phyloP scores from a whole-genome alignment of 2,329 filamentous ascomycete genomes.

The Metarhizium sp. region DNA sequence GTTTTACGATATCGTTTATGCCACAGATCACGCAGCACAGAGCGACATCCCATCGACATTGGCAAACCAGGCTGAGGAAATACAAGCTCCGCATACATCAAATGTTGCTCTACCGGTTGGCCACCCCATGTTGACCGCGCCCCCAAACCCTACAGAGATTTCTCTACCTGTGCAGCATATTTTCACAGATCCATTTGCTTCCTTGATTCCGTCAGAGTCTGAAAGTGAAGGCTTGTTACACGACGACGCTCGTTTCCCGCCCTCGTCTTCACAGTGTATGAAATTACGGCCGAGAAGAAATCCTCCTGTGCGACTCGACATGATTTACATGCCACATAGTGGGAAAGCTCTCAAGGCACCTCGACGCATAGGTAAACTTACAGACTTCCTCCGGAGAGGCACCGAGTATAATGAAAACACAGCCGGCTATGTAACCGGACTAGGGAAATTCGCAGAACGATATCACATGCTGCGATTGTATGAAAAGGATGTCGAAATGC shows the following conservation, averaged over 20 bases:
- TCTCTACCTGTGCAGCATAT: not conserved
- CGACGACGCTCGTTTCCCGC: not conserved
- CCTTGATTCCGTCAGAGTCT: not conserved
- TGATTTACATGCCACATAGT: conserved; percentile 27
- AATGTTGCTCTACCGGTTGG: not conserved
- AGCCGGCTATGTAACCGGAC: not conserved
- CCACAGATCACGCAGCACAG: not conserved
- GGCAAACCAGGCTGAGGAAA: not conserved
- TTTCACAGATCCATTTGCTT: not conserved
- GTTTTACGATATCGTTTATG: not conserved
- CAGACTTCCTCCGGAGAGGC: conserved; percentile 13
- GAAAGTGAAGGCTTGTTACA: not conserved
- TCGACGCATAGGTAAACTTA: conserved; percentile 7
- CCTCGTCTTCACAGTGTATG: not conserved
- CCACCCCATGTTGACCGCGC: not conserved
- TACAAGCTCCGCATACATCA: not conserved
- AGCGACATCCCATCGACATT: not conserved
- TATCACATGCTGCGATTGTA: conserved; percentile 38
- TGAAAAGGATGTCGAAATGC: conserved; percentile 38
- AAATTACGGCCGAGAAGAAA: not conserved
- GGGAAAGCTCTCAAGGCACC: conserved; percentile 14
- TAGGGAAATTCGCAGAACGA: conserved; percentile 9
- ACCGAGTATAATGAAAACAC: conserved; percentile 9
- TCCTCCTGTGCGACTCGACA: conserved; percentile 13
- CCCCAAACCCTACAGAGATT: not conserved